Evolutionary conservation across 1,284 basidiomycete species (phyloP).

Genomic region (Stereum hirsutum): DNA sequence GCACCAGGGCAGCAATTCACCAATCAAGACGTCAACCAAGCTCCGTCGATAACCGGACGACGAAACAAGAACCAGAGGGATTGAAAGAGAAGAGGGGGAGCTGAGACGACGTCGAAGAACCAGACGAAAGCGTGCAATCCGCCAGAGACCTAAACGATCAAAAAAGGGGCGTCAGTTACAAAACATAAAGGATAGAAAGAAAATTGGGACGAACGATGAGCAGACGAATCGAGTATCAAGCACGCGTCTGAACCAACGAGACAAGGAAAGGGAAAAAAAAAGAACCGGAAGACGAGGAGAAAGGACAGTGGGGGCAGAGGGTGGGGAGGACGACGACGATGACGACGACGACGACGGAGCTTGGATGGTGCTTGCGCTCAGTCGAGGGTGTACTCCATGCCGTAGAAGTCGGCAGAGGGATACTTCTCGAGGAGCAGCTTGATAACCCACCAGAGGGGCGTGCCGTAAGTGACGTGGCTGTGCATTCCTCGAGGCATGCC

Average conservation of each 20-base stretch:
- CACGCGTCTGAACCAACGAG: constrained; percentile 7
- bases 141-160: constrained; percentile 6
- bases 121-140: constrained; percentile 6
- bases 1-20: constrained; percentile 11
- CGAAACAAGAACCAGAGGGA: constrained; percentile 5
- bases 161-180: constrained; percentile 7
- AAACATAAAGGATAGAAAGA: constrained; percentile 5
- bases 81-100: constrained; percentile 3
- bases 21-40: constrained; percentile 8
- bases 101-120: constrained; percentile 7
- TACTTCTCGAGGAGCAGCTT: constrained; percentile 13
- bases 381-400: constrained; percentile 7
- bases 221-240: constrained; percentile 6
- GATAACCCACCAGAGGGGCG: constrained; percentile 18
- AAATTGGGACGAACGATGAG: constrained; percentile 4
- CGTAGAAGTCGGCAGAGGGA: constrained; percentile 6
- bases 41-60: constrained; percentile 7
- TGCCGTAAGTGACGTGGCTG: constrained; percentile 18
- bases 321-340: too few species aligned
- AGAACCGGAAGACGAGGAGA: constrained; percentile 5
- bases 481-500: constrained; percentile 11
- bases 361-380: constrained; percentile 7
- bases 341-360: not conserved
- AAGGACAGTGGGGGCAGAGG: constrained; percentile 5
- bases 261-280: constrained; percentile 6